Evolutionary conservation across 1,139 yeast species (phyloP).

Genomic region (Keqinozyma sinolaborantium): DNA sequence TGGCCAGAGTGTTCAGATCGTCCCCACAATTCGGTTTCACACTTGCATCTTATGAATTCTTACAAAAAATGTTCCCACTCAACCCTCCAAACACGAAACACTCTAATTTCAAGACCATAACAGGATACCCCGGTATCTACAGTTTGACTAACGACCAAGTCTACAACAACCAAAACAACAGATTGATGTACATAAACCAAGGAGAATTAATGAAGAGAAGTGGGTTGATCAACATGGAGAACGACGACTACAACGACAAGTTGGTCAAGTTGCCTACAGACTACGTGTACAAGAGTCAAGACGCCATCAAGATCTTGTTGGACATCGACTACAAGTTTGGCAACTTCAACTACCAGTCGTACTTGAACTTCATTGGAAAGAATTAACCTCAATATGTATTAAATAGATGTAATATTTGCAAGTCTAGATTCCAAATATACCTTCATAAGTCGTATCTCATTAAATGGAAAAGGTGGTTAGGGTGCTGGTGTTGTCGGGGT

Average conservation of each 20-base stretch:
- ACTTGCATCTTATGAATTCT: slow-evolving; percentile 89
- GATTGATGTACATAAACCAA: slow-evolving; percentile 38
- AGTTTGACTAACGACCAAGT: slow-evolving; percentile 47
- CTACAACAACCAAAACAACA: slow-evolving; percentile 35
- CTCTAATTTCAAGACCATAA: slow-evolving; percentile 42
- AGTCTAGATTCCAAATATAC: no score
- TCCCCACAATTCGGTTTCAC: slow-evolving; percentile 99
- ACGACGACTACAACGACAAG: slow-evolving; percentile 26
- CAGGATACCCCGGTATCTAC: slow-evolving; percentile 48
- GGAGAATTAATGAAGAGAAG: slow-evolving; percentile 21
- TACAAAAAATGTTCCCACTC: slow-evolving; percentile 48
- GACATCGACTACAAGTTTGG: slow-evolving; percentile 64
- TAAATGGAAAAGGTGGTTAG: neutral
- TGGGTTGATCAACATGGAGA: slow-evolving; percentile 15
- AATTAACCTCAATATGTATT: no score
- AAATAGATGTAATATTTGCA: no score
- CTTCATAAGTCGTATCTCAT: neutral
- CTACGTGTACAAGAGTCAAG: slow-evolving; percentile 60
- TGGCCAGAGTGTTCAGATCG: slow-evolving; percentile 91
- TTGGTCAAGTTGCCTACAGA: slow-evolving; percentile 43
- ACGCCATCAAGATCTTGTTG: slow-evolving; percentile 57
- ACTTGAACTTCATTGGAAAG: slow-evolving; percentile 42
- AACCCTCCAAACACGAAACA: slow-evolving; percentile 45
- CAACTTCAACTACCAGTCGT: slow-evolving; percentile 50
- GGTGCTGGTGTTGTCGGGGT: slow-evolving; percentile 8